These are phyloP conservation scores for Monascus purpureus DNA, from an alignment of 495 filamentous ascomycete species.

Conservation along the genomic window DNA sequence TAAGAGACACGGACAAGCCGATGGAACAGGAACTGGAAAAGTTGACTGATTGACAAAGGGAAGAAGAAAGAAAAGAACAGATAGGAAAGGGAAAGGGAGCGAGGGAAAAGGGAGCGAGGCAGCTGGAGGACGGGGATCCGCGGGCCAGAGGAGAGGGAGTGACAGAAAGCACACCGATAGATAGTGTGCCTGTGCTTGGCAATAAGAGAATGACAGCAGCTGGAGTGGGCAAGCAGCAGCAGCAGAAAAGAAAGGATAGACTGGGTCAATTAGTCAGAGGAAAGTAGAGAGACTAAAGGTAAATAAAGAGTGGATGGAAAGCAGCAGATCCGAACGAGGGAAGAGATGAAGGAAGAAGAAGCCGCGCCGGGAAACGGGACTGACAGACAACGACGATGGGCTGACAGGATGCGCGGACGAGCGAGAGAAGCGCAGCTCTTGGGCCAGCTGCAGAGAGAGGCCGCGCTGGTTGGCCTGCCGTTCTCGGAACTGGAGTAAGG, in stretches of 20 bases:
- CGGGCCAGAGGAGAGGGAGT: too few relatives aligned
- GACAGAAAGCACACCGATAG: too few relatives aligned
- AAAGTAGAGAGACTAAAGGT: slow-evolving; percentile 7
- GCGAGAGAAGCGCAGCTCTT: slow-evolving; percentile 3
- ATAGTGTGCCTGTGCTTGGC: too few relatives aligned
- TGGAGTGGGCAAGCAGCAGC: too few relatives aligned
- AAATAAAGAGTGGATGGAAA: slow-evolving; percentile 5
- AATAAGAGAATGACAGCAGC: too few relatives aligned
- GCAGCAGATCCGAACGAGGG: slow-evolving; percentile 4
- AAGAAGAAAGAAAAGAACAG: slow-evolving; percentile 7
- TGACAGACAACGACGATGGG: slow-evolving; percentile 5
- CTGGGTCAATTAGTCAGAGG: slow-evolving; percentile 6
- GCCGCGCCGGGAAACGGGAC: slow-evolving; percentile 5
- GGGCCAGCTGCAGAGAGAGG: too few relatives aligned
- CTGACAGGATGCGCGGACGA: slow-evolving; percentile 3
- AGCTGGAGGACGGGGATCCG: too few relatives aligned
- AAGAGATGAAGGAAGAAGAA: slow-evolving; percentile 8
- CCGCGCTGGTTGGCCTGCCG: too few relatives aligned
- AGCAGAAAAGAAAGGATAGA: too few relatives aligned
- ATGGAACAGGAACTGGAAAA: slow-evolving; percentile 8
- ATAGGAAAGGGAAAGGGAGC: slow-evolving; percentile 7
- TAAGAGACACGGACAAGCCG: background rate
- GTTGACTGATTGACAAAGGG: slow-evolving; percentile 7
- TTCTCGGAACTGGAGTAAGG: too few relatives aligned
- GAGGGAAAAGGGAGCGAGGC: slow-evolving; percentile 1